Percentiles rank a stretch among this genome's conserved stretches.
Conservation (phyloP, 805 yeast genomes). For the Candida manassasensis region DNA sequence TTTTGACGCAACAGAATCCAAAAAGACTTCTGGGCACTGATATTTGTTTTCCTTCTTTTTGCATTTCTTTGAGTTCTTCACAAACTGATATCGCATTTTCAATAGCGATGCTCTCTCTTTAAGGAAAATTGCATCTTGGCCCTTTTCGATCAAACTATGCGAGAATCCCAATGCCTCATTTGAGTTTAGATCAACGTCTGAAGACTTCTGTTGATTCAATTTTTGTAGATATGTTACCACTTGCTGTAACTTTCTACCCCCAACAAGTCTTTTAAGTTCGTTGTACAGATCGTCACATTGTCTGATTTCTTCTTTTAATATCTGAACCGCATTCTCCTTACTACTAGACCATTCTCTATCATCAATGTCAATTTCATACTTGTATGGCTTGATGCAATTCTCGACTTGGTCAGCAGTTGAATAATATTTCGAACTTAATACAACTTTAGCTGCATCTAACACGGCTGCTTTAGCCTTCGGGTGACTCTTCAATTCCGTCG, state of each 20-base stretch:
- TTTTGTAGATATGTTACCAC: conserved; percentile 70
- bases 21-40: conserved; percentile 90
- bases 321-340: conserved; percentile 66
- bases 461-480: conserved; percentile 82
- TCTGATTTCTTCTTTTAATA: conserved; percentile 77
- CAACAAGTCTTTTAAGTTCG: conserved; percentile 62
- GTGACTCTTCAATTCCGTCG: conserved; percentile 75
- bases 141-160: conserved; percentile 64
- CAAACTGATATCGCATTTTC: conserved; percentile 64
- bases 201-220: conserved; percentile 33
- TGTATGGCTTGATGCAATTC: conserved; percentile 95
- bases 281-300: conserved; percentile 71
- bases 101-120: conserved; percentile 67
- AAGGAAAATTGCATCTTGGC: conserved; percentile 79
- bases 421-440: conserved; percentile 71
- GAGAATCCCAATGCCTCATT: conserved; percentile 85
- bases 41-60: conserved; percentile 73
- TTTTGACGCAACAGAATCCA: conserved; percentile 89
- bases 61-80: conserved; percentile 73
- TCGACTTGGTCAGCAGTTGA: conserved; percentile 98
- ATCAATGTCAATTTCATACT: conserved; percentile 94
- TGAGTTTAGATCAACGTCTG: conserved; percentile 35
- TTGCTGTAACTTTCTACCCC: conserved; percentile 77
- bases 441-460: conserved; percentile 77
- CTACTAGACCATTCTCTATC: conserved; percentile 89